Percentiles rank a stretch among this genome's conserved stretches.
Evolutionary conservation across 257 asterid genomes (phyloP).

Genomic region (Cordia subcordata): DNA sequence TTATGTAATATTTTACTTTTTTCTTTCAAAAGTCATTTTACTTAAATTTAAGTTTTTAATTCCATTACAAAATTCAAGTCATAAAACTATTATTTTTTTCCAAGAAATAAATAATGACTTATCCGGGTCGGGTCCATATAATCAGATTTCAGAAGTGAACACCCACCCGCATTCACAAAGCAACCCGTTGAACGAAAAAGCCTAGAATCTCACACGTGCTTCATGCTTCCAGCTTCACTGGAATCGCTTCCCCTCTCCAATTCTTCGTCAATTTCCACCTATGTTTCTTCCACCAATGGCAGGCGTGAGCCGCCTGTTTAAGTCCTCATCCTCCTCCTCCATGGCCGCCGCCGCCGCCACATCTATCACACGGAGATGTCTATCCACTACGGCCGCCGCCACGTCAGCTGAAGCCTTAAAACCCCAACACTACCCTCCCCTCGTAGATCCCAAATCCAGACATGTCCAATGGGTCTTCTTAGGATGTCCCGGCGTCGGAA

Average conservation of each 20-base stretch:
- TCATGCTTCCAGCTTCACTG: no score
- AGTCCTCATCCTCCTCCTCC: slow-evolving; percentile 46
- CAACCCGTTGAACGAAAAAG: neutral
- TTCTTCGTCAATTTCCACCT: no score
- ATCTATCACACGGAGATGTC: slow-evolving; percentile 29
- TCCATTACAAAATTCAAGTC: slow-evolving; percentile 10
- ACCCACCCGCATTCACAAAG: no score
- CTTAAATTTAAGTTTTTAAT: no score
- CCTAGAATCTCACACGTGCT: no score
- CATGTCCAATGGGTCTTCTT: slow-evolving; percentile 86
- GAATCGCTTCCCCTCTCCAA: no score
- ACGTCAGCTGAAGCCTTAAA: slow-evolving; percentile 25
- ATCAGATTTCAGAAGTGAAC: no score
- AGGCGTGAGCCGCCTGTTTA: slow-evolving; percentile 67
- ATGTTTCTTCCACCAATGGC: slow-evolving; percentile 66
- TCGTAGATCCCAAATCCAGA: slow-evolving; percentile 54
- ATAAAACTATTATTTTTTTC: slow-evolving; percentile 24
- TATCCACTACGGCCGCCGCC: slow-evolving; percentile 48
- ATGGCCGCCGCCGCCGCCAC: slow-evolving; percentile 33
- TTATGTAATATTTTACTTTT: no score
- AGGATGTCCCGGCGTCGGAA: slow-evolving; percentile 98
- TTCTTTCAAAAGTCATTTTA: no score
- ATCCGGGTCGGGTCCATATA: no score
- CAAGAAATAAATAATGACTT: slow-evolving; percentile 25
- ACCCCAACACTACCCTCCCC: slow-evolving; percentile 13